Evolutionary conservation across 2,329 filamentous ascomycete genomes (phyloP).

Genomic region (Fusarium palustre): DNA sequence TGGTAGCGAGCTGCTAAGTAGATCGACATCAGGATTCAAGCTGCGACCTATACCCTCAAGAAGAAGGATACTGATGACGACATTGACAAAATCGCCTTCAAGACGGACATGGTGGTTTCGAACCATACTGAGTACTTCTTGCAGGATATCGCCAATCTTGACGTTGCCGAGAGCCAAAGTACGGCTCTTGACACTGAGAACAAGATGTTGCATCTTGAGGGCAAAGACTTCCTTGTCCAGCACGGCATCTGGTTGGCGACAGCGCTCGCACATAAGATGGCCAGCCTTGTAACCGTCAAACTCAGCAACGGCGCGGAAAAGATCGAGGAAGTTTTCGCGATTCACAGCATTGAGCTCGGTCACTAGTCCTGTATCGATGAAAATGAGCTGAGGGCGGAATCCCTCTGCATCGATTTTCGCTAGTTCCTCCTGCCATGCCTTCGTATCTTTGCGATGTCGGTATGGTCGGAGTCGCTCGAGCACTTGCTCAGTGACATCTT

Average conservation of each 20-base stretch:
- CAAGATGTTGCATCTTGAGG: slow-evolving; percentile 95
- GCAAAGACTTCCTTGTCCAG: slow-evolving; percentile 92
- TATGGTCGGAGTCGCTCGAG: slow-evolving; percentile 82
- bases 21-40: slow-evolving; percentile 86
- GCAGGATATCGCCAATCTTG: slow-evolving; percentile 94
- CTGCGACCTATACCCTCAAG: slow-evolving; percentile 93
- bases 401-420: slow-evolving; percentile 84
- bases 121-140: slow-evolving; percentile 92
- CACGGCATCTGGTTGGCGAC: slow-evolving; percentile 90
- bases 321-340: slow-evolving; percentile 88
- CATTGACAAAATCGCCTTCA: slow-evolving; percentile 98
- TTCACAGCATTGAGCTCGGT: slow-evolving; percentile 92
- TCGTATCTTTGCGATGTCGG: slow-evolving; percentile 68
- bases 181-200: slow-evolving; percentile 87
- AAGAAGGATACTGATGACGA: slow-evolving; percentile 92
- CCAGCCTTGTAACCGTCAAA: slow-evolving; percentile 98
- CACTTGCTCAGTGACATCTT: slow-evolving; percentile 89
- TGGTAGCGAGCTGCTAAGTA: slow-evolving; percentile 86
- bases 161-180: slow-evolving; percentile 94
- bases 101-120: slow-evolving; percentile 90
- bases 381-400: slow-evolving; percentile 92
- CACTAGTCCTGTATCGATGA: slow-evolving; percentile 96
- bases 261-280: slow-evolving; percentile 94
- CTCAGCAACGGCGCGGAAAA: slow-evolving; percentile 95
- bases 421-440: slow-evolving; percentile 80